Percentiles rank a stretch among this genome's conserved stretches.
phyloP scores from a whole-genome alignment of 805 yeast genomes.

The Priceomyces carsonii region DNA sequence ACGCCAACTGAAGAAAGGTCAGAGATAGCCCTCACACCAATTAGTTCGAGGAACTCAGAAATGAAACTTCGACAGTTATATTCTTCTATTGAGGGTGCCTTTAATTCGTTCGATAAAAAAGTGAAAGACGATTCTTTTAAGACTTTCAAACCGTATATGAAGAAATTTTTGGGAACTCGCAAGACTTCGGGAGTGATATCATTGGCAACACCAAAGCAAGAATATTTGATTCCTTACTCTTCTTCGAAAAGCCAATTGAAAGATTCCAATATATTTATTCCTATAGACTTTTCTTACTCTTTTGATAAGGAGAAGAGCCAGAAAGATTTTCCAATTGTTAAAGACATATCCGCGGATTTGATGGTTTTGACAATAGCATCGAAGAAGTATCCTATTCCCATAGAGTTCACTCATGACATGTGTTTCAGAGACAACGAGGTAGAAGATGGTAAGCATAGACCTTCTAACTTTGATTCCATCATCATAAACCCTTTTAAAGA shows the following conservation, averaged over 20 bases:
- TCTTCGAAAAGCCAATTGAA: constrained; percentile 25
- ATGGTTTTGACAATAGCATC: constrained; percentile 37
- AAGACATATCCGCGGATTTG: constrained; percentile 32
- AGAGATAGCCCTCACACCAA: constrained; percentile 16
- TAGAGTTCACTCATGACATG: constrained; percentile 42
- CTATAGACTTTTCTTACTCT: constrained; percentile 32
- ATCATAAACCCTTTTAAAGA: constrained; percentile 33
- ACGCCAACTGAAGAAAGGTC: constrained; percentile 10
- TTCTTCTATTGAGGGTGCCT: constrained; percentile 18
- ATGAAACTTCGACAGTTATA: constrained; percentile 35
- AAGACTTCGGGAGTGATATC: constrained; percentile 32
- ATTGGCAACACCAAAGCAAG: constrained; percentile 34
- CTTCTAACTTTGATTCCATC: constrained; percentile 32
- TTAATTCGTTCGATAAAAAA: constrained; percentile 14
- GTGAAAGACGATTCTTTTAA: constrained; percentile 28
- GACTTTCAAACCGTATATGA: constrained; percentile 31
- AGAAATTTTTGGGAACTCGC: constrained; percentile 34
- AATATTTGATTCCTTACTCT: constrained; percentile 27
- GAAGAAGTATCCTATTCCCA: constrained; percentile 35
- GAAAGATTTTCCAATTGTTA: constrained; percentile 31
- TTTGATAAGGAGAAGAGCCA: constrained; percentile 11
- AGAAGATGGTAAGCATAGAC: constrained; percentile 20
- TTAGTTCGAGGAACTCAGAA: constrained; percentile 17
- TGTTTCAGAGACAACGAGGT: constrained; percentile 35
- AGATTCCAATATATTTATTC: constrained; percentile 24